Conservation (phyloP, 768 basidiomycete genomes). For the Serendipita indica region DNA sequence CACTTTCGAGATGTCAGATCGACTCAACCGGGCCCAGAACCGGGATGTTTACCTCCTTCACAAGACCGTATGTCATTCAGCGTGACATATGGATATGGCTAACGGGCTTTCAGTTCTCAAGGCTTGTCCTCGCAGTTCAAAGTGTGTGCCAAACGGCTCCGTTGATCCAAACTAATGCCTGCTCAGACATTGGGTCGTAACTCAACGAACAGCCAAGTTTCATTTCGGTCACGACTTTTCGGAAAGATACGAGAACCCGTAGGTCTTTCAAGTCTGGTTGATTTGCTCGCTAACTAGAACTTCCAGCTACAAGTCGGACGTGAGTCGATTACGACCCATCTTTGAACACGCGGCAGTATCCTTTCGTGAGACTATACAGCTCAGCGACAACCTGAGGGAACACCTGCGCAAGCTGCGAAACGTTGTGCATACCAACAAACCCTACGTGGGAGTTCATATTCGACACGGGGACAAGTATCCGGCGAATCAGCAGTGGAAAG, state of each 20-base stretch:
- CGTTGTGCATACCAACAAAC: conserved; percentile 25
- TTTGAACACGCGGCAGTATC: conserved; percentile 35
- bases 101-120: conserved; percentile 37
- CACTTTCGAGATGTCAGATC: conserved; percentile 42
- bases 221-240: conserved; percentile 44
- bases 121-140: conserved; percentile 54
- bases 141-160: conserved; percentile 27
- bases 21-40: conserved; percentile 48
- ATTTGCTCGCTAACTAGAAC: not conserved
- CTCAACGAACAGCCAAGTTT: conserved; percentile 47
- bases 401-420: conserved; percentile 38
- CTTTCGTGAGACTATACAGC: conserved; percentile 37
- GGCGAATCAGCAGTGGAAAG: conserved; percentile 29
- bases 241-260: conserved; percentile 51
- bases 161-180: not conserved
- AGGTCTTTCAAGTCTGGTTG: conserved; percentile 19
- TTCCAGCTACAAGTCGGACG: conserved; percentile 35
- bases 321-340: conserved; percentile 43
- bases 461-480: conserved; percentile 45
- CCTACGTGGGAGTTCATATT: conserved; percentile 46
- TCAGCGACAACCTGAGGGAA: conserved; percentile 29
- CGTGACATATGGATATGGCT: no score
- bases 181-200: conserved; percentile 33
- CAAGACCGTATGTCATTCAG: conserved; percentile 35
- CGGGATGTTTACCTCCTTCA: conserved; percentile 45